phyloP scores from a whole-genome alignment of 2,329 filamentous ascomycete genomes.

The Ophiostoma piceae region DNA sequence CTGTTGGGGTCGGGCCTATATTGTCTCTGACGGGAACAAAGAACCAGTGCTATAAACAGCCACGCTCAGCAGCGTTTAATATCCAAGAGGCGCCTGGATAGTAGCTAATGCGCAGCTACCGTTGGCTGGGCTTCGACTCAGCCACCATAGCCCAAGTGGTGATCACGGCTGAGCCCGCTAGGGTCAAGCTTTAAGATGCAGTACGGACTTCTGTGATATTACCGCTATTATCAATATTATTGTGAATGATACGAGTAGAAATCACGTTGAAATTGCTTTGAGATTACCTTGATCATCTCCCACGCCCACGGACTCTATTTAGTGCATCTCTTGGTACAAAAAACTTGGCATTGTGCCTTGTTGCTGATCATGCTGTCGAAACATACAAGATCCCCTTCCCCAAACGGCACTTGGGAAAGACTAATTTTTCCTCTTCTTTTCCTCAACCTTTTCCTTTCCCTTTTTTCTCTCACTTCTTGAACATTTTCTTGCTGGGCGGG shows the following conservation, averaged over 20 bases:
- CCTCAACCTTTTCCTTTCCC: neutral
- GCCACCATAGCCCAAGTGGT: neutral
- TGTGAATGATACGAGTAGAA: neutral
- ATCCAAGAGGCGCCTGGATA: neutral
- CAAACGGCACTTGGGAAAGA: neutral
- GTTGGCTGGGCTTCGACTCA: conserved; percentile 9
- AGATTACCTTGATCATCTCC: neutral
- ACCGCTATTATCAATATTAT: neutral
- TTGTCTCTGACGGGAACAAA: neutral
- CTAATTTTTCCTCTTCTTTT: neutral
- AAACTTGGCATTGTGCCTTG: conserved; percentile 3
- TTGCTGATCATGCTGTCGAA: neutral
- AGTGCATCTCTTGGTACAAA: neutral
- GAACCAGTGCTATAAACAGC: neutral
- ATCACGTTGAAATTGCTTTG: neutral
- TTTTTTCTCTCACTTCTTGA: neutral
- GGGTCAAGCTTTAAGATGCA: neutral
- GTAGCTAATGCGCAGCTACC: neutral
- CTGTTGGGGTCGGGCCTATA: neutral
- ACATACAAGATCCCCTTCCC: neutral
- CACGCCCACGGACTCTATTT: neutral
- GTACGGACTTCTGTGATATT: neutral
- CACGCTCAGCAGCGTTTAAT: neutral
- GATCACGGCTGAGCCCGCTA: conserved; percentile 7
- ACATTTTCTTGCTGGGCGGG: neutral